phyloP scores from a whole-genome alignment of 1,284 basidiomycete species.

The Puccinia polysora region DNA sequence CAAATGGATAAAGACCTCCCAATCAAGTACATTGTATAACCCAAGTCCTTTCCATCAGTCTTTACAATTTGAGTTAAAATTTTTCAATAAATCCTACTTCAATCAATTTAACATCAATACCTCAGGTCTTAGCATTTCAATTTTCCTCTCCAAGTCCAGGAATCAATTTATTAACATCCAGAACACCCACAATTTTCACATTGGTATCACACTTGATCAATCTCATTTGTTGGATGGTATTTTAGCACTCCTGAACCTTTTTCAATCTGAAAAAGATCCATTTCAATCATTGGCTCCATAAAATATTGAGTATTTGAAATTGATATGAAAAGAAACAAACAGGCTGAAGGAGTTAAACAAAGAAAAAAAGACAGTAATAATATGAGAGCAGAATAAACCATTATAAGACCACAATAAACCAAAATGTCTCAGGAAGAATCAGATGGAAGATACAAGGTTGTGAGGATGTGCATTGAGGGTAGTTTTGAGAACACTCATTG shows the following conservation, averaged over 20 bases:
- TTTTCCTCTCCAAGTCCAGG: conserved; percentile 67
- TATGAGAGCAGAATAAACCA: too few relatives aligned
- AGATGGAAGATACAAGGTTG: too few relatives aligned
- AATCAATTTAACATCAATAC: conserved; percentile 80
- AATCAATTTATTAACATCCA: conserved; percentile 78
- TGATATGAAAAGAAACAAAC: too few relatives aligned
- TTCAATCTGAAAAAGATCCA: conserved; percentile 55
- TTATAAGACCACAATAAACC: too few relatives aligned
- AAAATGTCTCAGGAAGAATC: too few relatives aligned
- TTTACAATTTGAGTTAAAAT: conserved; percentile 69
- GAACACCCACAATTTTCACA: conserved; percentile 66
- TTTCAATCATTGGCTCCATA: conserved; percentile 40
- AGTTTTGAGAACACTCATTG: too few relatives aligned
- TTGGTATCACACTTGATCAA: conserved; percentile 91
- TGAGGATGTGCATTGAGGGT: too few relatives aligned
- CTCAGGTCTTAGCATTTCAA: conserved; percentile 62
- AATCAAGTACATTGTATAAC: conserved; percentile 85
- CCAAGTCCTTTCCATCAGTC: conserved; percentile 66
- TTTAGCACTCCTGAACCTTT: conserved; percentile 73
- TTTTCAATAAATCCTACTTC: conserved; percentile 66
- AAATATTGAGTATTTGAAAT: too few relatives aligned
- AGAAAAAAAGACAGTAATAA: too few relatives aligned
- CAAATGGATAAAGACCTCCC: conserved; percentile 55
- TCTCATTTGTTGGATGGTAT: conserved; percentile 62
- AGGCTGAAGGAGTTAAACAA: too few relatives aligned